A percentile compares a stretch with the other conserved stretches of the same genome.
Conservation (phyloP, 1,139 yeast genomes). For the Ogataea hybrid region DNA sequence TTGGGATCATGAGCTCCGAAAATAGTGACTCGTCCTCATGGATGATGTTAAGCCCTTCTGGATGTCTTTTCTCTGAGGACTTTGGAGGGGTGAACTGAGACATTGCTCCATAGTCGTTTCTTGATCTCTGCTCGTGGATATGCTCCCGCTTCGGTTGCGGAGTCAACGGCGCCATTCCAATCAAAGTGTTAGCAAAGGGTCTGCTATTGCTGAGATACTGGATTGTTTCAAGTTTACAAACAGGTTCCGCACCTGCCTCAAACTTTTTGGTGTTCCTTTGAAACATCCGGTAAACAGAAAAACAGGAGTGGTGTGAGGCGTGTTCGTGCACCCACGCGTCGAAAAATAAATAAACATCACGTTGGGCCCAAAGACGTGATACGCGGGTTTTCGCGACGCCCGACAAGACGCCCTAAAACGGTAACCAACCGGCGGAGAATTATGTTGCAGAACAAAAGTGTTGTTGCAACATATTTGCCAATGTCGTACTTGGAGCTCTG, state of each 20-base stretch:
- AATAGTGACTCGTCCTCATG: conserved; percentile 16
- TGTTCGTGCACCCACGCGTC: conserved; percentile 10
- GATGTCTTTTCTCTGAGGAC: conserved; percentile 11
- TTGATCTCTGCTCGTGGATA: neutral
- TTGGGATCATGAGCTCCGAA: conserved; percentile 14
- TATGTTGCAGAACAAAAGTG: neutral
- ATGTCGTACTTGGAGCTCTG: neutral
- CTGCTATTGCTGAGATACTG: neutral
- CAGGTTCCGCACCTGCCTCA: conserved; percentile 5
- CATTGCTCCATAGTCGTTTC: neutral
- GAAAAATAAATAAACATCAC: conserved; percentile 3
- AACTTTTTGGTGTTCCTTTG: conserved; percentile 5
- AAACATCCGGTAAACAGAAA: conserved; percentile 5
- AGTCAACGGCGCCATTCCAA: conserved; percentile 11
- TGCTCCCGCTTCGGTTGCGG: conserved; percentile 10
- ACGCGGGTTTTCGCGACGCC: conserved; percentile 1
- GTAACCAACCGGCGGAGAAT: neutral
- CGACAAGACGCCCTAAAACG: neutral
- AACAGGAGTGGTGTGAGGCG: conserved; percentile 21
- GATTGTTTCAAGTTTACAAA: conserved; percentile 3
- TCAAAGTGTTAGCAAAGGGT: neutral
- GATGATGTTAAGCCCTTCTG: neutral
- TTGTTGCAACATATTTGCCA: neutral
- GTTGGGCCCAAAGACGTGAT: neutral
- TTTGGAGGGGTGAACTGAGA: conserved; percentile 15